Evolutionary conservation across 371 early-diverging fungal species (phyloP), one percentile per base, ranked within the genome.

Genomic region (Mucor piriformis): DNA sequence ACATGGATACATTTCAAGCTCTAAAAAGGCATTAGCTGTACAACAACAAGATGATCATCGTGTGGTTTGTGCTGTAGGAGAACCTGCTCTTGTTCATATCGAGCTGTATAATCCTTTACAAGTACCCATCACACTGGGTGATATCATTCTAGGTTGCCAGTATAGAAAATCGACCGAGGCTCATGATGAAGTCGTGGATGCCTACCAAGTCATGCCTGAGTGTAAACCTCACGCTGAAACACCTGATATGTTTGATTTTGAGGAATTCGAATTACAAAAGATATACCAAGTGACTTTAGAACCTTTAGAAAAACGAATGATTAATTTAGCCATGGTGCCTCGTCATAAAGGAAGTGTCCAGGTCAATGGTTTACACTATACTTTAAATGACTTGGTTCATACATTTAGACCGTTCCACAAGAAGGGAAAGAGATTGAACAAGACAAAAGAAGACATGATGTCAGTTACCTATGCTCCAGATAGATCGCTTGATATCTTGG

Each of bases 281-380:
- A 37, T 86, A 2, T 44, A 63, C 0, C 78, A 82, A 43, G 49
- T 88, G 0, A 61, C 72, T 1, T 63, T 91, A 16, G 86, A 81
- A 3, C 77, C 85, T 0, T 55, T 70, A 23, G 88, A 89, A 57
- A 71, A 64, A 33, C 61, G 77, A 47, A 67, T 54, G 92, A 68
- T 95, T 21, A 85, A 86, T 32, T 72, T 96, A 18, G 76, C 83
- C 20, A 70, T 96, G 6, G 69, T 87, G 4, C 92, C 95, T 4
- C 85, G 87, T 48, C 70, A 73, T 27, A 88, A 92, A 57, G 96
- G 97, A 0, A 75, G 80, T 47, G 73, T 96, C 24, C 68, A 70
- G 25, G 76, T 96, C 18, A 65, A 81, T 43, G 96, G 96, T 1
- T 63, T 96, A 4, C 87, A 84, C 29, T 95, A 90, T 61, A 85